These are phyloP conservation scores for Flaveria ramosissima DNA, from an alignment of 129 eudicot species.

Conservation along the genomic window DNA sequence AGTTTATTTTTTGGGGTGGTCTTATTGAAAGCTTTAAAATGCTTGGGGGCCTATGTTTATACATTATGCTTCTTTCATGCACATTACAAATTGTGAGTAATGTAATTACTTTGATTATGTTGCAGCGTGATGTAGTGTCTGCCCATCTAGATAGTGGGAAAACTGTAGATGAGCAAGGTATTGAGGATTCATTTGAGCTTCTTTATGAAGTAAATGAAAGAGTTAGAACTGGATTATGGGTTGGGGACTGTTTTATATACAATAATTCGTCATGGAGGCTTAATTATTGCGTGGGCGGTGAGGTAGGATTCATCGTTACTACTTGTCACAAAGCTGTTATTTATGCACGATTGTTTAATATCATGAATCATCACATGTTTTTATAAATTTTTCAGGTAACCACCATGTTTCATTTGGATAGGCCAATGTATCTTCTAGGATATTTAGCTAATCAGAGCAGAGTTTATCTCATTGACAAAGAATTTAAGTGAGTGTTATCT, in stretches of 20 bases:
- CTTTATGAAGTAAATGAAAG: conserved; percentile 83
- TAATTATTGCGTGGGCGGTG: conserved; percentile 97
- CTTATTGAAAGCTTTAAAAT: no score
- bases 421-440: conserved; percentile 95
- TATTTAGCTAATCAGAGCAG: conserved; percentile 93
- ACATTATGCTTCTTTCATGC: neutral
- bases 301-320: conserved; percentile 51
- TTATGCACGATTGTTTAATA: neutral
- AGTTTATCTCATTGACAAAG: conserved; percentile 91
- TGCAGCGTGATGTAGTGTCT: conserved; percentile 90
- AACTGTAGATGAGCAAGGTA: conserved; percentile 85
- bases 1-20: no score
- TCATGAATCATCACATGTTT: neutral
- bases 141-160: conserved; percentile 84
- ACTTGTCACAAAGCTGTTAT: neutral
- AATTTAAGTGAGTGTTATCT: conserved; percentile 72
- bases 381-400: conserved; percentile 60
- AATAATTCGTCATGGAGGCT: conserved; percentile 95
- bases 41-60: no score
- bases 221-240: conserved; percentile 96
- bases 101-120: conserved; percentile 20
- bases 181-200: conserved; percentile 83
- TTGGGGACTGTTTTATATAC: conserved; percentile 94
- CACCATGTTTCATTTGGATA: conserved; percentile 96
- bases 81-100: neutral